Base-by-base conservation (phyloP, 371 early-diverging fungal genomes). In the Apophysomyces ossiformis region DNA sequence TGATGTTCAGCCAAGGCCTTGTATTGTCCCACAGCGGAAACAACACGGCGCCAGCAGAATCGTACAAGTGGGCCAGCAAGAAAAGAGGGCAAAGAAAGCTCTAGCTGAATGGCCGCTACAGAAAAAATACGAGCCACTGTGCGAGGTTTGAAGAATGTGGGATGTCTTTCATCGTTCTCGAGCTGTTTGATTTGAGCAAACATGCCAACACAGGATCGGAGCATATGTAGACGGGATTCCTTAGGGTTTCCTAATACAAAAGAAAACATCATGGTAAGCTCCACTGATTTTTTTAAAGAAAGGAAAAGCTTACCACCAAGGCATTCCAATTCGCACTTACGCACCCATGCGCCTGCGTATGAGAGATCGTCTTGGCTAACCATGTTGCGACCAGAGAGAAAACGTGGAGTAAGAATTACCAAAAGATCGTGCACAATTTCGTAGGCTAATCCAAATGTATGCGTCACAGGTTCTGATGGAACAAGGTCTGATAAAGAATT, bases 321-420 rank as follows among this genome's bases (percentile, higher is more conserved):
- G 37, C 79, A 79, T 61, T 79, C 77, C 15, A 76, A 58, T 54
- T 79, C 79, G 62, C 74, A 69, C 18, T 73, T 18, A 8, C 79
- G 71, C 8, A 75, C 68, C 77, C 79, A 79, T 7, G 76, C 76
- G 44, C 72, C 75, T 5, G 71, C 61, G 54, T 59, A 64, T 16
- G 71, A 58, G 15, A 72, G 38, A 58, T 75, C 69, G 38, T 72
- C 68, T 50, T 69, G 66, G 35, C 67, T 69, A 16, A 68, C 66
- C 6, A 59, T 63, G 7, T 35, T 59, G 9, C 26, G 15, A 11
- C 60, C 39, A 39, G 41, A 56, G 15, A 35, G 8, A n/a, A 63
- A 41, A 59, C 58, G 36, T 36, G 36, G 32, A 59, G 37, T 21
- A 67, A n/a, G 65, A 43, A 44, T 37, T 60, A 15, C 21, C 50